Evolutionary conservation across 2,329 filamentous ascomycete genomes (phyloP).

Genomic region (Fusarium aywerte): DNA sequence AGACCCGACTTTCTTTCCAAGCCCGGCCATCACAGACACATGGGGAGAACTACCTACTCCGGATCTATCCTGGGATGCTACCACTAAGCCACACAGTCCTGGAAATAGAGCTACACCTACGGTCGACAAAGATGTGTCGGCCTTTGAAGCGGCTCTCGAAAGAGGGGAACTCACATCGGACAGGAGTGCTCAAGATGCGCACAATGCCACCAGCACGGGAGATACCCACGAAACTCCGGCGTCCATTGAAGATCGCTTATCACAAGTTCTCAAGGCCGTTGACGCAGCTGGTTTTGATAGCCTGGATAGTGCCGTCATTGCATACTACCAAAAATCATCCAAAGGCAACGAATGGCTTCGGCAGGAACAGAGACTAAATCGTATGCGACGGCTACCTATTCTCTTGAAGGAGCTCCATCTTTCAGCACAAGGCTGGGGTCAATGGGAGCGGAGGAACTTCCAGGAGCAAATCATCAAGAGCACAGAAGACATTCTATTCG

Average conservation of each 20-base stretch:
- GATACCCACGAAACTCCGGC: neutral
- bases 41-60: conserved; percentile 2
- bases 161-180: neutral
- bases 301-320: conserved; percentile 2
- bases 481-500: conserved; percentile 4
- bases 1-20: conserved; percentile 5
- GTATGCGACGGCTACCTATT: neutral
- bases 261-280: conserved; percentile 3
- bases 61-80: conserved; percentile 1
- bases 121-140: neutral
- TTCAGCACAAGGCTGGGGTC: conserved; percentile 4
- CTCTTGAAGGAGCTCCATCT: conserved; percentile 6
- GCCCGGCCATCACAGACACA: conserved; percentile 4
- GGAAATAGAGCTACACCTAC: neutral
- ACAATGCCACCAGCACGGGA: neutral
- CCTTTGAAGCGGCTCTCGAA: neutral
- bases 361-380: conserved; percentile 5
- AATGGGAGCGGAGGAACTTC: conserved; percentile 4
- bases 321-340: conserved; percentile 5
- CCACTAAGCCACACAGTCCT: neutral
- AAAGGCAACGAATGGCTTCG: conserved; percentile 5
- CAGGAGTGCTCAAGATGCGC: neutral
- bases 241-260: neutral
- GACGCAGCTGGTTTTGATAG: conserved; percentile 2
- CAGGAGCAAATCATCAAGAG: conserved; percentile 8